Percentiles rank a stretch among this genome's conserved stretches.
Evolutionary conservation across 441 rosid species (phyloP).

Genomic region (Populus hybrid): DNA sequence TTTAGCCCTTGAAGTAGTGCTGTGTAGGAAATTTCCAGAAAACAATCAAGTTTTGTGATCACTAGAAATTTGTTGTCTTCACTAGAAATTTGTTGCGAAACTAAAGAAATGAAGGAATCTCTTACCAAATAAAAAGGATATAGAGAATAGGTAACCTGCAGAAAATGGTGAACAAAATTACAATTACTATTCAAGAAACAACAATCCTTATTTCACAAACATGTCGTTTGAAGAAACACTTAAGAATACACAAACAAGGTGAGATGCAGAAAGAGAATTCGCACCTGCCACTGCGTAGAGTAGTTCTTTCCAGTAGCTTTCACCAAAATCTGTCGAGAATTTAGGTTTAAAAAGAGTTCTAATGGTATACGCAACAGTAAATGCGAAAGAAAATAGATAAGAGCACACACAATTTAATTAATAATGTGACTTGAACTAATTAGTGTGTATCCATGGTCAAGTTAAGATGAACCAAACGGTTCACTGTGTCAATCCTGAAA

Average conservation of each 20-base stretch:
- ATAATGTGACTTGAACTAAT: not conserved
- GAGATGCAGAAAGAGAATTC: not conserved
- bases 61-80: no score
- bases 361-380: not conserved
- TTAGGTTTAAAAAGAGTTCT: not conserved
- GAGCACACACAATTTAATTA: not conserved
- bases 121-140: no score
- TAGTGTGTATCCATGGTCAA: not conserved
- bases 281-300: rapidly evolving
- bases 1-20: not conserved
- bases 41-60: not conserved
- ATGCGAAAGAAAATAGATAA: not conserved
- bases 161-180: not conserved
- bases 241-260: not conserved
- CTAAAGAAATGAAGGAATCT: no score
- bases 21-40: not conserved
- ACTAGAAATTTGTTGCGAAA: no score
- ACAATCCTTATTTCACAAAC: not conserved
- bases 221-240: not conserved
- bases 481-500: no score
- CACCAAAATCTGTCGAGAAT: not conserved
- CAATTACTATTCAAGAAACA: not conserved
- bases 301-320: rapidly evolving
- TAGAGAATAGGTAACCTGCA: rapidly evolving
- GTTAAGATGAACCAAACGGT: not conserved